These are phyloP conservation scores for Aspergillus conjunctus DNA, from an alignment of 495 filamentous ascomycete species.

Conservation along the genomic window DNA sequence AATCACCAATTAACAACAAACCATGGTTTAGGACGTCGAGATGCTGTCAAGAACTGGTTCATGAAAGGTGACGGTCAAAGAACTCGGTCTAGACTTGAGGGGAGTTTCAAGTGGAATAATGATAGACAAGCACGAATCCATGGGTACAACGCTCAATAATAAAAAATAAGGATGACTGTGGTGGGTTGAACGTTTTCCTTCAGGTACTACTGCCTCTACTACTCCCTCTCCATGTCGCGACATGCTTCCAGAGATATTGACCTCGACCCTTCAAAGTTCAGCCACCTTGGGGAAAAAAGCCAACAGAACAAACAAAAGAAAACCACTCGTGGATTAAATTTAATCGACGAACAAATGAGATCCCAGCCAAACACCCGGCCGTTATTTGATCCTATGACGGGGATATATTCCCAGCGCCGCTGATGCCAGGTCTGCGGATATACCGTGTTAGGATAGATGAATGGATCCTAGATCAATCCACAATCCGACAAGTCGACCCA, in stretches of 20 bases:
- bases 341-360: not conserved
- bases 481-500: constrained; percentile 2
- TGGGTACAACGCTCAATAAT: not conserved
- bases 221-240: no score
- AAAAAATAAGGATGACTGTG: not conserved
- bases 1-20: not conserved
- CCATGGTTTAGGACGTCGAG: not conserved
- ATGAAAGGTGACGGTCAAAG: not conserved
- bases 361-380: not conserved
- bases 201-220: not conserved
- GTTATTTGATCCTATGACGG: constrained; percentile 2
- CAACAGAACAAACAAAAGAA: not conserved
- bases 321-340: not conserved
- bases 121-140: not conserved
- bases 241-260: not conserved
- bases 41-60: constrained; percentile 10
- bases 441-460: constrained; percentile 7
- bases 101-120: constrained; percentile 3
- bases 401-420: constrained; percentile 9
- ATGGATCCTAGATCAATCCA: constrained; percentile 3
- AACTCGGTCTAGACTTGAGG: not conserved
- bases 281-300: not conserved
- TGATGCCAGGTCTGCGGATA: constrained; percentile 11
- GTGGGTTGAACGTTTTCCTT: not conserved
- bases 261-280: not conserved